Evolutionary conservation across 73 alveolate species (phyloP), one percentile per base, ranked within the genome.

Genomic region (Paramecium primaurelia): DNA sequence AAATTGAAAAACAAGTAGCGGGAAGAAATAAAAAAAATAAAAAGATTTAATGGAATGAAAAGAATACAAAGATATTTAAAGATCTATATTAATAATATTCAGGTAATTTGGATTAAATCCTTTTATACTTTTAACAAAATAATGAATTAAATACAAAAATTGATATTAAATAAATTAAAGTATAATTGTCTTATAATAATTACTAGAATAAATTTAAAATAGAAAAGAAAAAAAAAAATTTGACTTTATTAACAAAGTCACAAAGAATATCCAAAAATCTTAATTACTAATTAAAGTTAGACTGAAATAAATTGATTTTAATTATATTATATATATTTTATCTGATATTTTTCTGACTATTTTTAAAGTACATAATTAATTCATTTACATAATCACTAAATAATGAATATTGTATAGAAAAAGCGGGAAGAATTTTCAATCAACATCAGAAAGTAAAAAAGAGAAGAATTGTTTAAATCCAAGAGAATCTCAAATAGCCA

Each of bases 1-100:
- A 64, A 64, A 64, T 64, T 7, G 84, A 64, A 64, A 64, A 64
- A 64, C 26, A 64, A 28, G 47, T 64, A 25, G 84, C 84, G 10
- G 84, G 84, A 28, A 64, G 84, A 64, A 64, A 64, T 8, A 64
- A 64, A 10, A 64, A 64, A 64, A 64, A 34, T 12, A 64, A 64
- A 64, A 64, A 64, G 84, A 34, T 64, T 64, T 64, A 64, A 64
- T 64, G 84, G 84, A 64, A 64, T 64, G 84, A 64, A 32, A 64
- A 64, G 30, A 64, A 64, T 9, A 64, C 84, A 2, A 64, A 28
- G 30, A 28, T 64, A 34, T 64, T 64, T 64, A 14, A 64, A 18
- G 42, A 64, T 28, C 47, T 64, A 8, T 64, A 32, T 34, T 64
- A 64, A 64, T 64, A 32, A 32, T 64, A 64, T 64, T 64, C 84